Base-by-base conservation (phyloP, 1,139 yeast species). In the Yamadazyma dendronema region DNA sequence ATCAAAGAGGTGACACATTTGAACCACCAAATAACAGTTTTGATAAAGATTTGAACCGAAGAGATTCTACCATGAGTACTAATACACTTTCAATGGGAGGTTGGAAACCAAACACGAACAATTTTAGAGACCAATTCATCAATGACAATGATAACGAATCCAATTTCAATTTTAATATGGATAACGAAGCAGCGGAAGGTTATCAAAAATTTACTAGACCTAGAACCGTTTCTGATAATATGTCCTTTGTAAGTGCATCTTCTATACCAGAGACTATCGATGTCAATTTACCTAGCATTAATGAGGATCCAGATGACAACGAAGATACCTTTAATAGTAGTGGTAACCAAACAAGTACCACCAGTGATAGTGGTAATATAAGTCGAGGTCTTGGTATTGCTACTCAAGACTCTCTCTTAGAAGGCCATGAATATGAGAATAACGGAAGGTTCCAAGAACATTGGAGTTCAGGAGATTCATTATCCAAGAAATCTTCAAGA, bases 51-150 rank as follows among this genome's bases (percentile, higher is more conserved):
- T 26, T 46, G 11, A 25, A 17, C 5, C 55, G 74, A 43, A 50
- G 72, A 41, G 61, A 50, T 10, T 67, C 74, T 1, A 62, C 71
- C 3, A 56, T 60, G 57, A 66, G 72, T 40, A 59, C 62, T 3
- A 57, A 52, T 27, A 61, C 77, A 23, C 53, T 74, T 49, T 71
- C 64, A 41, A 62, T 75, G 63, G 81, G 80, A 2, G 61, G 60
- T 14, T 75, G 81, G 81, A 65, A 67, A 41, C 81, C 81, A 3
- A 68, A 74, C 43, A 74, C 80, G 9, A 66, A 62, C 31, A 64
- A 61, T 36, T 74, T 56, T 52, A 62, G 81, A 36, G 79, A 74
- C 43, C 72, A 70, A 39, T 76, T 76, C 41, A 74, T 76, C 28
- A 64, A 59, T 46, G 76, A 67, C 35, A 70, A 67, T 45, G 74